phyloP scores from a whole-genome alignment of 306 rosid species.

The Biancaea sappan region DNA sequence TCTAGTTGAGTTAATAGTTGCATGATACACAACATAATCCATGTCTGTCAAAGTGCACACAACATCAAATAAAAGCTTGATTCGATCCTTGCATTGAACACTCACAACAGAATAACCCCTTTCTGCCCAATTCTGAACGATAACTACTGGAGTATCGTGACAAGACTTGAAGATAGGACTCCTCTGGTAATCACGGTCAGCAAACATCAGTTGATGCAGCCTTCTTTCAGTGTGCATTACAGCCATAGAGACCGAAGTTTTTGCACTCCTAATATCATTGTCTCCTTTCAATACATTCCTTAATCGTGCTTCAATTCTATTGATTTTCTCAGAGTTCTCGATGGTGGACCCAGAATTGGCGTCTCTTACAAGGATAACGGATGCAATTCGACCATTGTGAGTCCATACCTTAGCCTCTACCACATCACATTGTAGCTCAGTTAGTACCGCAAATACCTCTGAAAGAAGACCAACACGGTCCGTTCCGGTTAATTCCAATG shows the following conservation, averaged over 20 bases:
- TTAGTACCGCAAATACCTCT: slow-evolving; percentile 87
- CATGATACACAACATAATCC: slow-evolving; percentile 92
- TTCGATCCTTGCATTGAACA: slow-evolving; percentile 82
- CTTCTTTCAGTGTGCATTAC: slow-evolving; percentile 80
- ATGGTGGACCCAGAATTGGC: slow-evolving; percentile 66
- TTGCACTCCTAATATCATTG: slow-evolving; percentile 81
- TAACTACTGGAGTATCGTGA: slow-evolving; percentile 54
- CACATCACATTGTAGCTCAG: slow-evolving; percentile 82
- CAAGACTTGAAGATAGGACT: slow-evolving; percentile 55
- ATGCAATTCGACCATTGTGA: slow-evolving; percentile 92
- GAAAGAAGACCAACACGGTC: slow-evolving; percentile 94
- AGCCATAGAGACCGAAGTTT: slow-evolving; percentile 65
- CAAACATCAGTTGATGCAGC: slow-evolving; percentile 93
- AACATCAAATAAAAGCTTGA: slow-evolving; percentile 80
- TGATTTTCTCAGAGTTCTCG: slow-evolving; percentile 69
- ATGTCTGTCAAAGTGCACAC: slow-evolving; percentile 91
- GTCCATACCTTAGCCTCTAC: slow-evolving; percentile 98
- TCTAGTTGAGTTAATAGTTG: slow-evolving; percentile 62
- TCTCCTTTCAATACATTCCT: slow-evolving; percentile 88
- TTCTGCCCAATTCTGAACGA: slow-evolving; percentile 84
- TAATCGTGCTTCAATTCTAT: slow-evolving; percentile 64
- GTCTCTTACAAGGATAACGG: slow-evolving; percentile 72
- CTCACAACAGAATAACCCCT: slow-evolving; percentile 84
- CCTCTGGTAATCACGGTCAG: slow-evolving; percentile 80
- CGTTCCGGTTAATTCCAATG: slow-evolving; percentile 79